Base-by-base conservation (phyloP, 1,284 basidiomycete species). In the Coniophora puteana region DNA sequence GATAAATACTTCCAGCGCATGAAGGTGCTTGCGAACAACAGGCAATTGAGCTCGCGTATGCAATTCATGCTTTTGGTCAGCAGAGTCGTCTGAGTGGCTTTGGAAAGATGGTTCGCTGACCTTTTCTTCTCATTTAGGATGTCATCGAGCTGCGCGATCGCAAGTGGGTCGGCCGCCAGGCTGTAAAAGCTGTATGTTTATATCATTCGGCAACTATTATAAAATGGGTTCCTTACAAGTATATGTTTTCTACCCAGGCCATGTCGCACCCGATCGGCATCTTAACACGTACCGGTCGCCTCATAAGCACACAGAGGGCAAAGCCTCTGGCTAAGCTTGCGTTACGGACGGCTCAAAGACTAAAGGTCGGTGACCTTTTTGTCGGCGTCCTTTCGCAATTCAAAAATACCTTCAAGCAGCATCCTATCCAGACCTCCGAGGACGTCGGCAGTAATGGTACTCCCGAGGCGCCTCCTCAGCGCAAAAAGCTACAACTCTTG, bases 1-100 rank as follows among this genome's bases (percentile, higher is more conserved):
- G 86, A 92, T 54, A 83, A 94, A 31, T 96, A 97, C 74, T 96
- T 98, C 70, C 72, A 79, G 40, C 79, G 93, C 38, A 94, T 99
- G 80, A 78, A 81, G 58, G 81, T 87, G 57, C 73, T 96, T 48
- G 69, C 77, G 34, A 85, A 85, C 67, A 88, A 78, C 54, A 69
- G 61, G 22, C 81, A 83, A 42, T 80, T 96, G 50, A 83, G 80
- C 44, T 82, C 91, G 24, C 85, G 95, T 59, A 91, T 97, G 78
- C 82, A 85, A 44, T 97, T 92, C 70, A 97, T 97, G 93, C 76
- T 98, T 45, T 78, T 89, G 78, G 92, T 93, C 50, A 44, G 78
- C 71, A 14, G 4, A 2, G n/a, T 38, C 25, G 17, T 36, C 41
- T 20, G 14, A 8, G 39, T 40, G 10, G 44, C 27, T 24, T 20